Evolutionary conservation across 2,329 filamentous ascomycete species (phyloP).

Genomic region (Botryotinia narcissicola): DNA sequence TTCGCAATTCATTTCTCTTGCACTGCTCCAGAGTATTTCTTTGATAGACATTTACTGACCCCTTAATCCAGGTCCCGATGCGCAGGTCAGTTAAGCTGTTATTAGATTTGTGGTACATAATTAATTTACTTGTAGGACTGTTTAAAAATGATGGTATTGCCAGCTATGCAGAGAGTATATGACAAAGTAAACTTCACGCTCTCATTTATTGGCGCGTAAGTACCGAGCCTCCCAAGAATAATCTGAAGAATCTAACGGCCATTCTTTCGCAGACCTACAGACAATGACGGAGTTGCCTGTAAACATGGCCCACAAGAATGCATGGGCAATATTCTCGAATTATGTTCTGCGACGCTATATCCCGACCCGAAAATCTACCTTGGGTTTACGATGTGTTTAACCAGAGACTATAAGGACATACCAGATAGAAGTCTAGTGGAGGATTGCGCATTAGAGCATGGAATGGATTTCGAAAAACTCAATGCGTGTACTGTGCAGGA

Average conservation of each 20-base stretch:
- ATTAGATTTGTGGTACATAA: not conserved
- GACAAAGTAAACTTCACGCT: slow-evolving; percentile 89
- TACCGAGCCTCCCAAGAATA: slow-evolving; percentile 46
- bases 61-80: slow-evolving; percentile 69
- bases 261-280: slow-evolving; percentile 51
- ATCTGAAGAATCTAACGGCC: slow-evolving; percentile 10
- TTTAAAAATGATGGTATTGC: slow-evolving; percentile 75
- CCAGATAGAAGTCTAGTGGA: slow-evolving; percentile 76
- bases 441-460: slow-evolving; percentile 87
- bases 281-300: slow-evolving; percentile 81
- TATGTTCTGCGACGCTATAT: slow-evolving; percentile 82
- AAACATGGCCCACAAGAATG: slow-evolving; percentile 88
- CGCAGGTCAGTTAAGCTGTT: slow-evolving; percentile 49
- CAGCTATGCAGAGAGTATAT: slow-evolving; percentile 76
- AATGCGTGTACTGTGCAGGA: slow-evolving; percentile 80
- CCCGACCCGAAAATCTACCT: slow-evolving; percentile 84
- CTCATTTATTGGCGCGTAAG: slow-evolving; percentile 73
- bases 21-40: not conserved
- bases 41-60: not conserved
- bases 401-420: slow-evolving; percentile 71
- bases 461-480: slow-evolving; percentile 75
- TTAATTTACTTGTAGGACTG: slow-evolving; percentile 57
- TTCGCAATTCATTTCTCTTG: not conserved
- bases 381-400: slow-evolving; percentile 90
- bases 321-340: slow-evolving; percentile 89